These are phyloP conservation scores for Boletus speciosus DNA, from an alignment of 768 basidiomycete species.

Conservation along the genomic window DNA sequence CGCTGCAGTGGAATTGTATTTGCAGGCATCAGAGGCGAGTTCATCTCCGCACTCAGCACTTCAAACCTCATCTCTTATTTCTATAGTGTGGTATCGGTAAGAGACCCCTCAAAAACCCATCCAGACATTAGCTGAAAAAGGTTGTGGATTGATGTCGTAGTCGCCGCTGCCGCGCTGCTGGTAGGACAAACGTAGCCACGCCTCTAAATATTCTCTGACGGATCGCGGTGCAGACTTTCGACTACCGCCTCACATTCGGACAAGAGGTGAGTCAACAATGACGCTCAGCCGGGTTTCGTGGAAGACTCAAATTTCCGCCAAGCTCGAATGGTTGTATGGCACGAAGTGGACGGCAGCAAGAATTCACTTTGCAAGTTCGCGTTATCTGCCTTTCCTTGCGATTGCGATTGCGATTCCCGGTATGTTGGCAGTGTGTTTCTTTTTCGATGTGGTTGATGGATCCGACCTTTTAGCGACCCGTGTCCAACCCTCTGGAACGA, in stretches of 20 bases:
- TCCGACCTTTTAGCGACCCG: slow-evolving; percentile 4
- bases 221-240: slow-evolving; percentile 7
- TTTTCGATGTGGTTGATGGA: not conserved
- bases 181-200: not conserved
- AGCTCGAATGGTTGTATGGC: slow-evolving; percentile 19
- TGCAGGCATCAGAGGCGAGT: slow-evolving; percentile 11
- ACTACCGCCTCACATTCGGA: slow-evolving; percentile 15
- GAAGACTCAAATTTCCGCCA: not conserved
- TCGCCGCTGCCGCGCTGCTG: slow-evolving; percentile 12
- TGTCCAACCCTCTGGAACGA: not conserved
- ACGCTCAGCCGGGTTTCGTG: not conserved
- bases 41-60: not conserved
- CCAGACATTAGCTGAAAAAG: not conserved
- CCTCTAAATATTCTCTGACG: not conserved
- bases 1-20: slow-evolving; percentile 11
- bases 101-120: not conserved
- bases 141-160: not conserved
- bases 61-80: too few species aligned
- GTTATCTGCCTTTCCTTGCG: slow-evolving; percentile 21
- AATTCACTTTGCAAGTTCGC: slow-evolving; percentile 17
- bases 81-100: slow-evolving; percentile 10
- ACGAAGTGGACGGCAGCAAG: slow-evolving; percentile 16
- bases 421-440: not conserved
- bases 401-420: slow-evolving; percentile 14
- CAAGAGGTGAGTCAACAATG: slow-evolving; percentile 3